Evolutionary conservation across 768 basidiomycete genomes (phyloP).

Genomic region (Mycena polygramma): DNA sequence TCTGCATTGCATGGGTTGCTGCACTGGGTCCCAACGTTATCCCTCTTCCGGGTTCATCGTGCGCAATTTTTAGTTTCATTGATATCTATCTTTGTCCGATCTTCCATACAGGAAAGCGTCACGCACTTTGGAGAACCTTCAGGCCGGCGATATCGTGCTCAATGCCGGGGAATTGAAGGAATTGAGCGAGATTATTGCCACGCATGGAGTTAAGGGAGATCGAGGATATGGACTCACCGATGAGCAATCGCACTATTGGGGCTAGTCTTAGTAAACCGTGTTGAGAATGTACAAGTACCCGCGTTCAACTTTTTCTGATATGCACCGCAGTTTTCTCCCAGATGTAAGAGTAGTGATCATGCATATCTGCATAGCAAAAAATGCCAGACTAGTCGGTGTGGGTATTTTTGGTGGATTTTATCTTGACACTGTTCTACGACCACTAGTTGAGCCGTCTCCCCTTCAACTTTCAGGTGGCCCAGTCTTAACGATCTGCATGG

Average conservation of each 20-base stretch:
- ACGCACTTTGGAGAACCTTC: conserved; percentile 60
- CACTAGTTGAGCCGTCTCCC: too few species aligned
- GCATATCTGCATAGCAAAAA: too few species aligned
- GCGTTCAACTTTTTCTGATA: background rate
- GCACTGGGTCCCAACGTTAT: conserved; percentile 58
- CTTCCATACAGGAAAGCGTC: conserved; percentile 30
- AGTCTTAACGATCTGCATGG: too few species aligned
- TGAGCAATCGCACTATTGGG: conserved; percentile 33
- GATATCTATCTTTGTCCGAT: background rate
- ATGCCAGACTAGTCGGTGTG: too few species aligned
- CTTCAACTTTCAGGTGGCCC: too few species aligned
- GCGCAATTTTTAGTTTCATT: conserved; percentile 24
- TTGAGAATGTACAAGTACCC: background rate
- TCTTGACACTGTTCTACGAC: too few species aligned
- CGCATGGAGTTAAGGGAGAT: conserved; percentile 33
- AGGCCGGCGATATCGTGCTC: conserved; percentile 58
- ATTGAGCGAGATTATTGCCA: conserved; percentile 52
- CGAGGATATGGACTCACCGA: conserved; percentile 10
- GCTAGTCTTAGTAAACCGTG: background rate
- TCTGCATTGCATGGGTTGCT: conserved; percentile 60
- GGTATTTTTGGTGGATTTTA: too few species aligned
- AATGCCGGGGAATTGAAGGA: conserved; percentile 54
- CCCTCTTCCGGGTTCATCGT: conserved; percentile 66
- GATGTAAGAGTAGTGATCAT: too few species aligned
- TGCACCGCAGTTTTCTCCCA: background rate